These are phyloP conservation scores for Discostella pseudostelligera DNA, from an alignment of 108 stramenopile genomes.

Conservation along the genomic window DNA sequence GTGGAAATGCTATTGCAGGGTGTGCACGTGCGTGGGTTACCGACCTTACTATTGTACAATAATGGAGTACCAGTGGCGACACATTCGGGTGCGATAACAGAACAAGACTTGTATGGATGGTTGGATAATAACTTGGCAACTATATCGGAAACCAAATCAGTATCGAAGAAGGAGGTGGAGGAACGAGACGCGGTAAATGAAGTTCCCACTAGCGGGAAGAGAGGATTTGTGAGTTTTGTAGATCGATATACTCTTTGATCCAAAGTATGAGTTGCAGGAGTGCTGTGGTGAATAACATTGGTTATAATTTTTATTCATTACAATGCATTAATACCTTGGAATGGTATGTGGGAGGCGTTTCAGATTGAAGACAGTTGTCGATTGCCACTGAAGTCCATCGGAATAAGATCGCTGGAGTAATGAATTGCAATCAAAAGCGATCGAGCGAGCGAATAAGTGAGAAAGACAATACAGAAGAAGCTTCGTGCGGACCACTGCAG, in stretches of 20 bases:
- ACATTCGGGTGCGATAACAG: constrained; percentile 53
- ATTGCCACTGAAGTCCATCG: too few relatives aligned
- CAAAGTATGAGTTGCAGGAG: too few relatives aligned
- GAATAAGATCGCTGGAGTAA: too few relatives aligned
- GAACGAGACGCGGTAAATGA: not conserved
- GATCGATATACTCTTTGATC: constrained; percentile 4
- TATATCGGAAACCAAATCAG: not conserved
- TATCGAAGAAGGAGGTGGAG: not conserved
- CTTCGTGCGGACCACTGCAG: too few relatives aligned
- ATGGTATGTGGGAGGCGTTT: too few relatives aligned
- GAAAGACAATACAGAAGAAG: too few relatives aligned
- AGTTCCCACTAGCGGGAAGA: not conserved
- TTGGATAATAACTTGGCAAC: constrained; percentile 44
- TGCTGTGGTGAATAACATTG: too few relatives aligned
- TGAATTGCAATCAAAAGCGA: too few relatives aligned
- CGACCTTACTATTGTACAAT: constrained; percentile 54
- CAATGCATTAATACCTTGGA: too few relatives aligned
- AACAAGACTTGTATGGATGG: constrained; percentile 45
- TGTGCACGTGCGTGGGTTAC: constrained; percentile 55
- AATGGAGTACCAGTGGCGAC: constrained; percentile 38
- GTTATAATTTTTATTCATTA: too few relatives aligned
- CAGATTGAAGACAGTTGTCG: too few relatives aligned
- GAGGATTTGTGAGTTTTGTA: constrained; percentile 13
- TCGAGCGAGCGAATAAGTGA: too few relatives aligned
- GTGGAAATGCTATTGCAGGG: constrained; percentile 62